phyloP scores from a whole-genome alignment of 2,329 filamentous ascomycete species.

The Neospermospora avenae region DNA sequence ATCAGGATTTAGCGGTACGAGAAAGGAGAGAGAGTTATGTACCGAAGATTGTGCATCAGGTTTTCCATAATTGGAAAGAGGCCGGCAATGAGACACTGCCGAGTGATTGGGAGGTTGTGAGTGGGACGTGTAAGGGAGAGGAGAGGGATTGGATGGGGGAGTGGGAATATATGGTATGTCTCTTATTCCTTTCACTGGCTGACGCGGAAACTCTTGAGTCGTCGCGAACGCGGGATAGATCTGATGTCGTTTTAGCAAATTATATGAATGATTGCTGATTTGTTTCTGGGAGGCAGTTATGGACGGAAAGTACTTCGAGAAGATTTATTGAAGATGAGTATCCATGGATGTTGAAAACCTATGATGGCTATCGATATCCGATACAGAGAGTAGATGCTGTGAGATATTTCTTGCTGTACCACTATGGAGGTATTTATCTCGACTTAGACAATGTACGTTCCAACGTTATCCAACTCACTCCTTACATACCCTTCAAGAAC shows the following conservation, averaged over 20 bases:
- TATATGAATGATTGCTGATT: neutral
- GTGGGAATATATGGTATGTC: neutral
- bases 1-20: neutral
- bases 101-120: neutral
- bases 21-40: neutral
- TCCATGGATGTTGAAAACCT: slow-evolving; percentile 69
- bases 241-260: no score
- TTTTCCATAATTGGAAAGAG: neutral
- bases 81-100: neutral
- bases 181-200: neutral
- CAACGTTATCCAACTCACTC: neutral
- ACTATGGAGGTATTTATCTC: slow-evolving; percentile 58
- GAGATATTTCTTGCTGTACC: slow-evolving; percentile 68
- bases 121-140: neutral
- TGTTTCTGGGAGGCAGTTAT: neutral
- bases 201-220: no score
- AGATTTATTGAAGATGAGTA: slow-evolving; percentile 69
- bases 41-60: neutral
- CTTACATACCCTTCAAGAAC: neutral
- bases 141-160: neutral
- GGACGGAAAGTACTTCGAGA: neutral
- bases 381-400: slow-evolving; percentile 72
- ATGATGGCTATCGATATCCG: slow-evolving; percentile 64
- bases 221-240: no score
- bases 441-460: neutral